These are phyloP conservation scores for Ceratocystis huliohia DNA, from an alignment of 2,329 filamentous ascomycete species.

Conservation along the genomic window DNA sequence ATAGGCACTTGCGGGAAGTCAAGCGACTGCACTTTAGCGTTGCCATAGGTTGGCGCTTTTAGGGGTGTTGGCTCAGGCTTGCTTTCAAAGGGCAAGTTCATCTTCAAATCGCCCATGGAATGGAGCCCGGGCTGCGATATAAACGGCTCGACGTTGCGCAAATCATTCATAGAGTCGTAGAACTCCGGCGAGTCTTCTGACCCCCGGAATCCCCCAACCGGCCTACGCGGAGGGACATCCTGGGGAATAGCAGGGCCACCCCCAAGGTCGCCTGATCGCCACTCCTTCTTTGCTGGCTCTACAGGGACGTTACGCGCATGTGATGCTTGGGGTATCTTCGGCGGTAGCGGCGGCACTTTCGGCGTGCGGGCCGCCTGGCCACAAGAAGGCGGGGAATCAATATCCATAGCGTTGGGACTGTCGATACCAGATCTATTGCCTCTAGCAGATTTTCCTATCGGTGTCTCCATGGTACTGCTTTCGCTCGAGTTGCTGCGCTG, in stretches of 20 bases:
- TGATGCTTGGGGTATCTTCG: constrained; percentile 18
- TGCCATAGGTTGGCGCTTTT: constrained; percentile 24
- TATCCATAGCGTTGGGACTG: constrained; percentile 52
- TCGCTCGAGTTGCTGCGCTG: constrained; percentile 7
- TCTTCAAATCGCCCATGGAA: constrained; percentile 44
- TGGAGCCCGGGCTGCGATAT: constrained; percentile 37
- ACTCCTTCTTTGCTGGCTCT: constrained; percentile 47
- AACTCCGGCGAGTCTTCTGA: constrained; percentile 47
- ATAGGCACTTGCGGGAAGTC: constrained; percentile 39
- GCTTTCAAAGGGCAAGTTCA: constrained; percentile 45
- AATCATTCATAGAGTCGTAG: constrained; percentile 40
- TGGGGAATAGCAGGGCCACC: background rate
- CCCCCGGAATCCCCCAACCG: constrained; percentile 28
- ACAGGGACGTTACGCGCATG: constrained; percentile 42
- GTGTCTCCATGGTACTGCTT: background rate
- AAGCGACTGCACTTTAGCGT: constrained; percentile 29
- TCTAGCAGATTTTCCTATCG: background rate
- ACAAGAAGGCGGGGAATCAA: constrained; percentile 39
- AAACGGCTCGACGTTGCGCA: constrained; percentile 45
- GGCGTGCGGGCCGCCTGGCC: constrained; percentile 24
- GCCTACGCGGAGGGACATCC: constrained; percentile 8
- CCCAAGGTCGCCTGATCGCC: constrained; percentile 39
- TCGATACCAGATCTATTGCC: constrained; percentile 25
- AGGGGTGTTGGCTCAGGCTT: constrained; percentile 34
- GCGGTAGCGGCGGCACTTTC: constrained; percentile 21